Conservation (phyloP, 768 basidiomycete genomes). For the Trametes meyenii region DNA sequence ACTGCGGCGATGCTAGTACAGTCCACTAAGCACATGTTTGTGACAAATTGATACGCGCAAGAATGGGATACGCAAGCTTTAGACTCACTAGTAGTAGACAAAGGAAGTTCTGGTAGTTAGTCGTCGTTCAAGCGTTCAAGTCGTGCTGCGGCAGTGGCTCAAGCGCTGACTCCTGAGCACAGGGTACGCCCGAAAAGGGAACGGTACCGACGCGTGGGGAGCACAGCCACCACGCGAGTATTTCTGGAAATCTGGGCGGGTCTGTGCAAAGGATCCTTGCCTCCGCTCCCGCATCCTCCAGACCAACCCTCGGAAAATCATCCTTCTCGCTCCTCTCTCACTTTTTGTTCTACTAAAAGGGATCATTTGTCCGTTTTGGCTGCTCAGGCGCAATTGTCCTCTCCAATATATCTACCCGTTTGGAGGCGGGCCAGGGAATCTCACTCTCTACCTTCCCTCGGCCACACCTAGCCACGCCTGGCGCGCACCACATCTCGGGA, state of each 20-base stretch:
- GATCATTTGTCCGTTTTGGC: background rate
- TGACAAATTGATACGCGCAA: too few species aligned
- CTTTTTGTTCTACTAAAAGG: background rate
- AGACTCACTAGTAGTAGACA: too few species aligned
- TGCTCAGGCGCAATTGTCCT: too few species aligned
- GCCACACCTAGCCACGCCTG: background rate
- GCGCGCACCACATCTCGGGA: background rate
- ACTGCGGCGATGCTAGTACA: too few species aligned
- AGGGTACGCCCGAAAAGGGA: background rate
- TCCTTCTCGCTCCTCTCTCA: background rate
- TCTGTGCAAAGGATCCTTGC: background rate
- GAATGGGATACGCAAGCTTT: too few species aligned
- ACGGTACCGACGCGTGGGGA: background rate
- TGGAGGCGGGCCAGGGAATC: too few species aligned
- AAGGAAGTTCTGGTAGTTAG: too few species aligned
- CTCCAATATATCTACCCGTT: too few species aligned
- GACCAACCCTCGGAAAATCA: background rate
- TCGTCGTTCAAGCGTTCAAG: too few species aligned
- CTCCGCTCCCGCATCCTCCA: background rate
- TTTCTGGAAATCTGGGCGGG: background rate
- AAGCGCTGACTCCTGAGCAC: too few species aligned
- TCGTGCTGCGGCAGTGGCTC: too few species aligned
- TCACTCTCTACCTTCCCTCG: background rate
- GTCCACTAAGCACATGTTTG: too few species aligned
- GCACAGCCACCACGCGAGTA: constrained; percentile 9